Conservation (phyloP, 441 rosid species). For the Aleurites moluccanus region DNA sequence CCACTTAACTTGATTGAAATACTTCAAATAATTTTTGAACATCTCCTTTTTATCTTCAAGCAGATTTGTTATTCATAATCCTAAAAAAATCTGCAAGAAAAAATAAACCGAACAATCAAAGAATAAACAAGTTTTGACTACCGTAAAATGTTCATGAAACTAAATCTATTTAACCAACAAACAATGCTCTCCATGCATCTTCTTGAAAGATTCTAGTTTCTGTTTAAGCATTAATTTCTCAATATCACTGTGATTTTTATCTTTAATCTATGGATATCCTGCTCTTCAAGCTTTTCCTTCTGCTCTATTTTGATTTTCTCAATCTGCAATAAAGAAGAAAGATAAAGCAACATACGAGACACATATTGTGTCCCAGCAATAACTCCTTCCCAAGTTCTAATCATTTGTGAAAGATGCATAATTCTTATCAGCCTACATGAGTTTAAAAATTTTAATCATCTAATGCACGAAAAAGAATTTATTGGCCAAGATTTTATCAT, state of each 20-base stretch:
- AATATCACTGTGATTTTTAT: constrained; percentile 47
- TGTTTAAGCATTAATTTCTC: constrained; percentile 65
- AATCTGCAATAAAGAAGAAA: constrained; percentile 42
- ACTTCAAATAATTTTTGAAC: no score
- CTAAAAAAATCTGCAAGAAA: no score
- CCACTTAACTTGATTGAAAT: no score
- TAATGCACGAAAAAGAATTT: not conserved
- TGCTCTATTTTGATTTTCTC: constrained; percentile 73
- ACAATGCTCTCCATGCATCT: constrained; percentile 48
- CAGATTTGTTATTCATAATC: no score
- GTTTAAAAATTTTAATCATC: not conserved
- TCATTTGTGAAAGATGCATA: constrained; percentile 1
- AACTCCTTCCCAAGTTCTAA: not conserved
- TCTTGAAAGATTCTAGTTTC: constrained; percentile 57
- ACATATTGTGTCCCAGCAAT: not conserved
- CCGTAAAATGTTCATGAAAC: no score
- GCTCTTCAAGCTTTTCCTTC: constrained; percentile 64
- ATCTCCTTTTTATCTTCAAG: no score
- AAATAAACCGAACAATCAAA: no score
- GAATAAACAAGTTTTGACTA: no score
- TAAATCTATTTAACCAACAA: no score
- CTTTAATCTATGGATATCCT: constrained; percentile 51
- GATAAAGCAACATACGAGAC: constrained; percentile 9
- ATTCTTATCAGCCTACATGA: not conserved
- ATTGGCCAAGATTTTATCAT: not conserved